A percentile compares a stretch with the other conserved stretches of the same genome.
Evolutionary conservation across 2,329 filamentous ascomycete genomes (phyloP).

Genomic region (Aspergillus piperis): DNA sequence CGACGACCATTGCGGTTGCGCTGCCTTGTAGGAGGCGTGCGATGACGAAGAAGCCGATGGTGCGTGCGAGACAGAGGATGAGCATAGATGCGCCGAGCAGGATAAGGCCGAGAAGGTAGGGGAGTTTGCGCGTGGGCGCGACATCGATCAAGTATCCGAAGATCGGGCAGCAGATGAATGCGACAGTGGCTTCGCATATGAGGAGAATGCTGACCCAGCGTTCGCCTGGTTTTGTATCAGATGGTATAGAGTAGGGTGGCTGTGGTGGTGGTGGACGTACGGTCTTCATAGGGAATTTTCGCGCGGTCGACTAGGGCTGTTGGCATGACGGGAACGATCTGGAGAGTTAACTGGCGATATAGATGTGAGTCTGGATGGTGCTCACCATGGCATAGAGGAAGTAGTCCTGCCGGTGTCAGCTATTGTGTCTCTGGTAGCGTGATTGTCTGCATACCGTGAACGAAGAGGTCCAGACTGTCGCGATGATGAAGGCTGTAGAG

Average conservation of each 20-base stretch:
- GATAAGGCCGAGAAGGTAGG: slow-evolving; percentile 59
- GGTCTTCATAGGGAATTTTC: slow-evolving; percentile 26
- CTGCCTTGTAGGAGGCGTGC: slow-evolving; percentile 61
- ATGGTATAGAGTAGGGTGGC: background rate
- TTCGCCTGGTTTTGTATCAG: slow-evolving; percentile 21
- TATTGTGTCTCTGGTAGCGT: background rate
- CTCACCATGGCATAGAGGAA: slow-evolving; percentile 35
- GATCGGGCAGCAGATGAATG: slow-evolving; percentile 30
- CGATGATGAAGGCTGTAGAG: slow-evolving; percentile 59
- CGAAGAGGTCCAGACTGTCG: slow-evolving; percentile 51
- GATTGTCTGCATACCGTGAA: slow-evolving; percentile 28
- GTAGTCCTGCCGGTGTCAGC: slow-evolving; percentile 25
- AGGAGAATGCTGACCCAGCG: slow-evolving; percentile 34
- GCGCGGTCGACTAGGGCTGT: slow-evolving; percentile 29
- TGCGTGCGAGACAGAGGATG: slow-evolving; percentile 55
- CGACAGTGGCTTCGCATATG: slow-evolving; percentile 30
- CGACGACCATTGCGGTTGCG: slow-evolving; percentile 62
- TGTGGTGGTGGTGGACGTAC: slow-evolving; percentile 17
- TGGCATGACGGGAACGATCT: slow-evolving; percentile 36
- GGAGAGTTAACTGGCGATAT: background rate
- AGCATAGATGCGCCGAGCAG: slow-evolving; percentile 57
- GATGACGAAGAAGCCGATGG: slow-evolving; percentile 50
- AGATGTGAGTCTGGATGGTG: background rate
- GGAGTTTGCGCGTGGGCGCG: slow-evolving; percentile 51
- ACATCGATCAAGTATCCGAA: slow-evolving; percentile 33